Evolutionary conservation across 768 basidiomycete genomes (phyloP), one percentile per base, ranked within the genome.

Genomic region (Kwoniella dendrophila): DNA sequence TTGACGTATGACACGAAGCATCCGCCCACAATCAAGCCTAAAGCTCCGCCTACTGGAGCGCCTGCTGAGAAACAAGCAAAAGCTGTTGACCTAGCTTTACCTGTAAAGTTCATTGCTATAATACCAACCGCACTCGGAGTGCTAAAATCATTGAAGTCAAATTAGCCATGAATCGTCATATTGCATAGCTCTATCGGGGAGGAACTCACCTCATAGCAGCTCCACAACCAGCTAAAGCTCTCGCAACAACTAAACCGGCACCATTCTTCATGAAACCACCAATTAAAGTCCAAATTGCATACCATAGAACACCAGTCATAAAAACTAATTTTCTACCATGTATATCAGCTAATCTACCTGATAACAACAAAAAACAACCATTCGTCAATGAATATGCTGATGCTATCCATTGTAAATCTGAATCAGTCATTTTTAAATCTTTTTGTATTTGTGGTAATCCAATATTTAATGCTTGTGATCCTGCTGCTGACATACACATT

Each of bases 51-150:
- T 4, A 93, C 73, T 0, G 92, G 92, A 1, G 89, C 90, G 27
- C 93, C 93, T 0, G 90, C 90, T 0, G 88, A 83, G 67, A 93
- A 94, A 0, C 88, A 86, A 0, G 92, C 85, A 65, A 94, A 95
- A 0, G 91, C 92, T 0, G 86, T 78, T 1, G 89, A 86, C 8
- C 92, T 85, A 0, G 86, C 83, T 12, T 81, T 81, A 0, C 88
- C 87, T 3, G 89, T 88, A 75, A 95, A 95, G 0, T 87, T 81
- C 49, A 87, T 83, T 0, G 92, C 92, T 34, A 95, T 83, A 60
- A 90, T 92, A 0, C 92, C 92, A 1, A 93, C 71, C 2, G 74
- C 76, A 30, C 69, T 67, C 2, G 76, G 76, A 5, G 71, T 67
- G 33, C 73, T 75, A 44, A 16, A 5, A 2, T 30, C 49, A 56